A percentile compares a stretch with the other conserved stretches of the same genome.
phyloP scores from a whole-genome alignment of 257 asterid species.

The Lycium ferocissimum region DNA sequence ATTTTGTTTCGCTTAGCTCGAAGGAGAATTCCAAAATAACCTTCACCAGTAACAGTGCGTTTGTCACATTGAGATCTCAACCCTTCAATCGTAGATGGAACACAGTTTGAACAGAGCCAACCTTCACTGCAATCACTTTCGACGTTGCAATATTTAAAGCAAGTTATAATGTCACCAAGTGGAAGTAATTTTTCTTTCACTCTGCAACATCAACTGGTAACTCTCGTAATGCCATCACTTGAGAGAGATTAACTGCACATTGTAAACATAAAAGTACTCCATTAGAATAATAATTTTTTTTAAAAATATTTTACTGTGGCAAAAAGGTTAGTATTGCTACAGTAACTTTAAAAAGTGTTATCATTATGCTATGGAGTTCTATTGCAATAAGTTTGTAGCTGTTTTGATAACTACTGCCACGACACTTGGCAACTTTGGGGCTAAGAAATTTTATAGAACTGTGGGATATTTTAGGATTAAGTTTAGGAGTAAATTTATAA shows the following conservation, averaged over 20 bases:
- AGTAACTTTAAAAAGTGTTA: too few species aligned
- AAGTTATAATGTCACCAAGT: not conserved
- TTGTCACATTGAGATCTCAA: not conserved
- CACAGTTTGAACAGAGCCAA: not conserved
- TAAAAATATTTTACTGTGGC: too few species aligned
- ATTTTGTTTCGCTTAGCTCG: not conserved
- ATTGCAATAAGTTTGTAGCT: too few species aligned
- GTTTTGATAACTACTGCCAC: too few species aligned
- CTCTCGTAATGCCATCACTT: not conserved
- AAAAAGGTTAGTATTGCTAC: too few species aligned
- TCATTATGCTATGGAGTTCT: too few species aligned
- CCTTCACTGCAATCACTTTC: not conserved
- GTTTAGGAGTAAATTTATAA: too few species aligned
- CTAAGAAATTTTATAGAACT: too few species aligned
- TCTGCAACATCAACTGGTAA: not conserved
- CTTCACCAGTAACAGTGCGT: not conserved
- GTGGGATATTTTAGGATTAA: too few species aligned
- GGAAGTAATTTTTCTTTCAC: not conserved
- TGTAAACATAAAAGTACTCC: not conserved
- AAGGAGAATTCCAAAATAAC: not conserved
- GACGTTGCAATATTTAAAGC: not conserved
- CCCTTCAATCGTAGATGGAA: not conserved
- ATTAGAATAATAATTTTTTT: not conserved
- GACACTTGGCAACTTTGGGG: too few species aligned
- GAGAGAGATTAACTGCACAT: slow-evolving; percentile 17